phyloP scores from a whole-genome alignment of 2,329 filamentous ascomycete species.

The Ascochyta clinopodiicola region DNA sequence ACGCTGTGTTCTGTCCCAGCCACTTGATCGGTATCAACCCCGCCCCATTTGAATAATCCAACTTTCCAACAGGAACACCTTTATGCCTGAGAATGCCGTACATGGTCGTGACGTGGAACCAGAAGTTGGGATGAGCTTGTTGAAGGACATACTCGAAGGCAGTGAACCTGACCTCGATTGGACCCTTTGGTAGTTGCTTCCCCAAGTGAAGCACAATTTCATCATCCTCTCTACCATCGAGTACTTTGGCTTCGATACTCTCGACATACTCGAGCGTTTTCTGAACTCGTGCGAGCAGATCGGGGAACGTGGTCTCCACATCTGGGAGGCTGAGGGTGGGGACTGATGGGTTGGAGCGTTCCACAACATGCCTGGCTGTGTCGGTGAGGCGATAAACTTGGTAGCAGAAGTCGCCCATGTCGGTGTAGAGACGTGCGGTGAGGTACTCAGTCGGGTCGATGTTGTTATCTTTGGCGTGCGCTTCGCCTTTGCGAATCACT shows the following conservation, averaged over 20 bases:
- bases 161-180: conserved; percentile 50
- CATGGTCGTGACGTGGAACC: conserved; percentile 66
- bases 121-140: conserved; percentile 64
- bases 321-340: conserved; percentile 48
- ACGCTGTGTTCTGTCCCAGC: neutral
- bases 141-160: conserved; percentile 56
- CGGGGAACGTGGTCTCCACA: conserved; percentile 57
- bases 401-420: conserved; percentile 59
- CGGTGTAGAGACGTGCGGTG: conserved; percentile 52
- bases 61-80: conserved; percentile 68
- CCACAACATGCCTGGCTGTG: conserved; percentile 50
- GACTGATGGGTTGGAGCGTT: conserved; percentile 47
- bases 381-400: conserved; percentile 57
- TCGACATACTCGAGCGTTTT: conserved; percentile 57
- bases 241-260: conserved; percentile 48
- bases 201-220: conserved; percentile 48
- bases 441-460: conserved; percentile 48
- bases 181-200: conserved; percentile 1
- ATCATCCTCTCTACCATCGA: conserved; percentile 53
- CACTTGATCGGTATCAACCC: conserved; percentile 8
- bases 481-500: conserved; percentile 55
- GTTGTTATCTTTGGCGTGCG: conserved; percentile 48
- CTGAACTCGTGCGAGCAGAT: conserved; percentile 57
- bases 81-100: conserved; percentile 68
- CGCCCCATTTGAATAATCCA: conserved; percentile 57